Percentiles rank a stretch among this genome's conserved stretches.
Conservation (phyloP, 2,329 filamentous ascomycete genomes). For the Lasiodiplodia gonubiensis region DNA sequence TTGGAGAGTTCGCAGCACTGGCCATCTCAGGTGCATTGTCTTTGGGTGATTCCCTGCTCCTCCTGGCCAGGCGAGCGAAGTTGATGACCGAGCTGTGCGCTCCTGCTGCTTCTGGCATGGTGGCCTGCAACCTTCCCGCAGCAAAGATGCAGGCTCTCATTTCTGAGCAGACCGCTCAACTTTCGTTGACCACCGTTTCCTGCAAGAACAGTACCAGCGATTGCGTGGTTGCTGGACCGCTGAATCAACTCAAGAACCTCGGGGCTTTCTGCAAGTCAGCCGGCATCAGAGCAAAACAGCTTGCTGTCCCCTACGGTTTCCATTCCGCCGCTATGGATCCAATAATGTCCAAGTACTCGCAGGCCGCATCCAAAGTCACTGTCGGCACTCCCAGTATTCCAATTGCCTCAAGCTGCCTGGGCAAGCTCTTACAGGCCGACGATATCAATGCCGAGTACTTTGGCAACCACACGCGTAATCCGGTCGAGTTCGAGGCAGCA, state of each 20-base stretch:
- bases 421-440: background rate
- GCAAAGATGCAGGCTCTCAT: slow-evolving; percentile 19
- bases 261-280: slow-evolving; percentile 27
- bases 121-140: slow-evolving; percentile 29
- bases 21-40: slow-evolving; percentile 6
- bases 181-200: slow-evolving; percentile 14
- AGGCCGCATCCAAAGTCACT: slow-evolving; percentile 17
- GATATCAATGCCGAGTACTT: background rate
- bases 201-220: slow-evolving; percentile 32
- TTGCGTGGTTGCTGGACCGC: slow-evolving; percentile 31
- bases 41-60: background rate
- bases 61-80: slow-evolving; percentile 17
- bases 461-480: background rate
- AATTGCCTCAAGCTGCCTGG: background rate
- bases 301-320: slow-evolving; percentile 36
- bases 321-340: slow-evolving; percentile 38
- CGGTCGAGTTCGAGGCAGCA: background rate
- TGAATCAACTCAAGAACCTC: slow-evolving; percentile 30
- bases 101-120: slow-evolving; percentile 35
- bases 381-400: background rate
- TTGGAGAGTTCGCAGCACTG: slow-evolving; percentile 27
- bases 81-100: slow-evolving; percentile 33
- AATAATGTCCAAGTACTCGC: slow-evolving; percentile 32
- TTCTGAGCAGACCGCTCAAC: too few species aligned
- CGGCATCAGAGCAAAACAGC: slow-evolving; percentile 33